Evolutionary conservation across 805 yeast genomes (phyloP).

Genomic region (Starmerella cellae): DNA sequence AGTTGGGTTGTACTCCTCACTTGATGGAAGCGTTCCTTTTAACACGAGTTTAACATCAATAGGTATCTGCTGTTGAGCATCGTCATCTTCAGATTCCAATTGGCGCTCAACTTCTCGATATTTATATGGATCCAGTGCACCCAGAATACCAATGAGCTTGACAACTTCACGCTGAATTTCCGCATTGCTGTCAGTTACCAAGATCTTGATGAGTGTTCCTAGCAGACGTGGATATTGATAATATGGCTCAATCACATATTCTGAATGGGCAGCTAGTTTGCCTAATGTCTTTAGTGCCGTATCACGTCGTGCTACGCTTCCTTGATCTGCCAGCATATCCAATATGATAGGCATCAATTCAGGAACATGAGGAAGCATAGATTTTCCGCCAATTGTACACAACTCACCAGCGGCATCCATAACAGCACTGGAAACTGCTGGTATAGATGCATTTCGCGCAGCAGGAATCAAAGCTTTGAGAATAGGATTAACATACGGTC

Average conservation of each 20-base stretch:
- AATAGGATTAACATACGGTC: constrained; percentile 86
- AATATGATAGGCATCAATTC: constrained; percentile 77
- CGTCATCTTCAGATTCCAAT: constrained; percentile 29
- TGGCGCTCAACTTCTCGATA: constrained; percentile 79
- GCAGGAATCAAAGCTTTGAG: constrained; percentile 69
- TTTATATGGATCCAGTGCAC: constrained; percentile 94
- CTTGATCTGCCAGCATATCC: constrained; percentile 83
- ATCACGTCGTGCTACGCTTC: constrained; percentile 74
- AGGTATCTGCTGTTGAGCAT: constrained; percentile 78
- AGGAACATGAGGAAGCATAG: constrained; percentile 54
- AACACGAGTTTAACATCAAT: constrained; percentile 78
- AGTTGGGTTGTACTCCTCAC: constrained; percentile 86
- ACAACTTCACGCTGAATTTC: constrained; percentile 77
- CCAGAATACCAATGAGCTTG: constrained; percentile 76
- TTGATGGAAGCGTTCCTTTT: constrained; percentile 86
- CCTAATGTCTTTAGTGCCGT: constrained; percentile 82
- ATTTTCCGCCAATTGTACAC: constrained; percentile 78
- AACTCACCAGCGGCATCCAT: constrained; percentile 81
- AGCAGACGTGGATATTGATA: constrained; percentile 82
- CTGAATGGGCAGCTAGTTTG: constrained; percentile 78
- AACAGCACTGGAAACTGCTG: constrained; percentile 72
- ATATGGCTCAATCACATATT: constrained; percentile 88
- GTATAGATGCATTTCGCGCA: constrained; percentile 52
- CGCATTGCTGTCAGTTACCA: constrained; percentile 61
- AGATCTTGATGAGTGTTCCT: constrained; percentile 65